Conservation (phyloP, 2,329 filamentous ascomycete species). For the Colletotrichum cereale region DNA sequence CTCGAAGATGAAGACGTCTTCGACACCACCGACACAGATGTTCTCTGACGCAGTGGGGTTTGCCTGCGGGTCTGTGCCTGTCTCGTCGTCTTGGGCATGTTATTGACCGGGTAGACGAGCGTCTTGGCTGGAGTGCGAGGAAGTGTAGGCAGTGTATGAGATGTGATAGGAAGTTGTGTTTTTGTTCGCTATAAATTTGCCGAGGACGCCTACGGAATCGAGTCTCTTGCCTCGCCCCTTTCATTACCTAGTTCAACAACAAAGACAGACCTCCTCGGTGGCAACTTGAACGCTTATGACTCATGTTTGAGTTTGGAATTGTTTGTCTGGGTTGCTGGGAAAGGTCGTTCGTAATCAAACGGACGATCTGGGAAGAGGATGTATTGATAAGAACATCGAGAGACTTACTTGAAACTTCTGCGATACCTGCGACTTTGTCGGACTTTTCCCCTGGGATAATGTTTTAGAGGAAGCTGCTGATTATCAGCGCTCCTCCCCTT, state of each 20-base stretch:
- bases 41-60: not conserved
- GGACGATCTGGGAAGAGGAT: too few relatives aligned
- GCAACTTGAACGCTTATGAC: not conserved
- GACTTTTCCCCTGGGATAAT: not conserved
- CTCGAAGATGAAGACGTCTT: conserved; percentile 25
- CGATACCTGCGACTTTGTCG: too few relatives aligned
- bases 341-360: not conserved
- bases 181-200: not conserved
- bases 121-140: too few relatives aligned
- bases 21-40: conserved; percentile 6
- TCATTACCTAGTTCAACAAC: not conserved
- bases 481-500: too few relatives aligned
- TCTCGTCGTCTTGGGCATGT: not conserved
- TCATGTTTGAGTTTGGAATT: too few relatives aligned
- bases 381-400: not conserved
- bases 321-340: too few relatives aligned
- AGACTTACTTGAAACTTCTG: not conserved
- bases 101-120: not conserved
- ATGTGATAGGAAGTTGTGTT: not conserved
- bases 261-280: not conserved
- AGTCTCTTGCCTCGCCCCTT: not conserved
- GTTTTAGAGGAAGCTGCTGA: not conserved
- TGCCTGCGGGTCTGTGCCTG: rapidly evolving
- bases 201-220: not conserved
- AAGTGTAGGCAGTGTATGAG: not conserved